Conservation (phyloP, 139 green algal species). For the Edaphochlamys debaryana region DNA sequence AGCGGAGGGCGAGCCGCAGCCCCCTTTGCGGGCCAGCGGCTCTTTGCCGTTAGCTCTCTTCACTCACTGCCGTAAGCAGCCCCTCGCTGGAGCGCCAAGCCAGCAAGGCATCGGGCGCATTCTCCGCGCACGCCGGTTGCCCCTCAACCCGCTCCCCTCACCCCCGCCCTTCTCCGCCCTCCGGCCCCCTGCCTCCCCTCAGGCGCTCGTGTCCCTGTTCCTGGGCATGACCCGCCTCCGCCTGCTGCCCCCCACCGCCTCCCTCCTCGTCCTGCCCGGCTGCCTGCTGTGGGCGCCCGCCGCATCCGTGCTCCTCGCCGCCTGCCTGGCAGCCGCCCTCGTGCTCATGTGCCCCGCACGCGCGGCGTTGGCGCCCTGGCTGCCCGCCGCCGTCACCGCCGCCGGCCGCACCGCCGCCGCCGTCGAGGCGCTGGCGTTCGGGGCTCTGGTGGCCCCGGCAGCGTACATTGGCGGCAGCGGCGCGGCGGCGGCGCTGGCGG, state of each 20-base stretch:
- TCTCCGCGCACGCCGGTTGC: no score
- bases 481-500: not conserved
- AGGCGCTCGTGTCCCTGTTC: not conserved
- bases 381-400: conserved; percentile 19
- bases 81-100: not conserved
- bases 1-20: no score
- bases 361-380: conserved; percentile 2
- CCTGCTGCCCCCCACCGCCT: not conserved
- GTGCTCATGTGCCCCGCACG: not conserved
- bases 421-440: not conserved
- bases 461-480: no score
- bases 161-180: no score
- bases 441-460: not conserved
- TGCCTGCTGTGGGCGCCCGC: conserved; percentile 12
- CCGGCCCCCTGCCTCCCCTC: not conserved
- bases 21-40: not conserved
- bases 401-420: not conserved
- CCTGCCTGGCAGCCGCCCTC: not conserved
- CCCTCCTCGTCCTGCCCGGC: not conserved
- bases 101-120: no score
- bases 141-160: not conserved
- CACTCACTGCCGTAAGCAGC: not conserved
- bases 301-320: not conserved
- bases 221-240: not conserved
- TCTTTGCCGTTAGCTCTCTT: not conserved